These are phyloP conservation scores for Helichrysum umbraculigerum DNA, from an alignment of 129 eudicot species.

Conservation along the genomic window DNA sequence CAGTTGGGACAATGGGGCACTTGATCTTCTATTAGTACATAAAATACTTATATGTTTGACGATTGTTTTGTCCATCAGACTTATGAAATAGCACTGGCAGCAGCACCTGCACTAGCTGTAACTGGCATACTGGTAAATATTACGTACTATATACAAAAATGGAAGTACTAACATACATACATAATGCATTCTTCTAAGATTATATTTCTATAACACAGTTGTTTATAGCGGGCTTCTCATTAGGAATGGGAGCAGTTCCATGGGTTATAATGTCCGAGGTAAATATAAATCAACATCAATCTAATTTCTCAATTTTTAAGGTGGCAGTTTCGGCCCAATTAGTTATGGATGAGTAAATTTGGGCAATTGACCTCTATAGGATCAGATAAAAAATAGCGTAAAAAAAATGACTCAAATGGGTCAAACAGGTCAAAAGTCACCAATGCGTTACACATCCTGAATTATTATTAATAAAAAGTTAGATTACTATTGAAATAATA, in stretches of 20 bases:
- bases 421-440: not conserved
- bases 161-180: not conserved
- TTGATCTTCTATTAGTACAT: not conserved
- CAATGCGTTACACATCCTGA: not conserved
- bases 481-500: not conserved
- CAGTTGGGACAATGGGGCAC: not conserved
- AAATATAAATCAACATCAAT: not conserved
- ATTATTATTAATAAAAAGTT: not conserved
- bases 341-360: not conserved
- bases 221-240: constrained; percentile 63
- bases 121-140: constrained; percentile 75
- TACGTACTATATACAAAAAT: not conserved
- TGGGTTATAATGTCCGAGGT: constrained; percentile 99
- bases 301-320: not conserved
- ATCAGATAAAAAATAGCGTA: not conserved
- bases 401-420: no score
- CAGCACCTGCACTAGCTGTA: constrained; percentile 74
- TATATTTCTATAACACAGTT: constrained; percentile 35
- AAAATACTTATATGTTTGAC: not conserved
- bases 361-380: not conserved
- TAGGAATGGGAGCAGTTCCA: constrained; percentile 96
- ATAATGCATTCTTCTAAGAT: constrained; percentile 12
- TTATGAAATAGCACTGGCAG: constrained; percentile 47
- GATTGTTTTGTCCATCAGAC: constrained; percentile 41
- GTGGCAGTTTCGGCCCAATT: not conserved